Conservation (phyloP, 108 stramenopile genomes). For the Nitzschia sp. region DNA sequence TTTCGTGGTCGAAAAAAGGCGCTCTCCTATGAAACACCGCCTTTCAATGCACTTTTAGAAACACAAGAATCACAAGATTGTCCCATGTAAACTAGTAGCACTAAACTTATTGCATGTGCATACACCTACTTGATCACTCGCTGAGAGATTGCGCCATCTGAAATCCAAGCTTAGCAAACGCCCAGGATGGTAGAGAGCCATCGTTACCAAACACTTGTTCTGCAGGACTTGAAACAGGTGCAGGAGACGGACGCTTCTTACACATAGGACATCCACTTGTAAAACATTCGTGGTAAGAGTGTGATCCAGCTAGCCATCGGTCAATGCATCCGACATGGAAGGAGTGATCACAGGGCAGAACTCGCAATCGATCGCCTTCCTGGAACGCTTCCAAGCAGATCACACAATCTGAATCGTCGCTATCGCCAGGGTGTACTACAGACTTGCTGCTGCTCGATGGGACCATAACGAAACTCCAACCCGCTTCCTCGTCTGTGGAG, state of each 20-base stretch:
- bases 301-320: constrained; percentile 65
- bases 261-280: constrained; percentile 78
- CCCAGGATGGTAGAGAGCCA: constrained; percentile 73
- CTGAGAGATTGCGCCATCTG: constrained; percentile 41
- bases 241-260: constrained; percentile 43
- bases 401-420: constrained; percentile 57
- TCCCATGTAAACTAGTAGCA: too few relatives aligned
- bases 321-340: constrained; percentile 88
- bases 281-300: constrained; percentile 52
- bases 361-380: constrained; percentile 78
- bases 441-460: constrained; percentile 10
- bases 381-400: constrained; percentile 74
- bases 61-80: not conserved
- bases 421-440: not conserved
- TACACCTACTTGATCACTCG: not conserved
- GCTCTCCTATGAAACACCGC: too few relatives aligned
- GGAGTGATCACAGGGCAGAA: constrained; percentile 81
- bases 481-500: constrained; percentile 5
- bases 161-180: constrained; percentile 58
- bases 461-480: constrained; percentile 40
- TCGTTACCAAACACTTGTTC: constrained; percentile 19
- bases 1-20: too few relatives aligned
- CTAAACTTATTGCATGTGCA: too few relatives aligned
- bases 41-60: not conserved
- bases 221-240: not conserved